Evolutionary conservation across 495 filamentous ascomycete species (phyloP), one percentile per base, ranked within the genome.

Genomic region (Hyaloscypha bicolor): DNA sequence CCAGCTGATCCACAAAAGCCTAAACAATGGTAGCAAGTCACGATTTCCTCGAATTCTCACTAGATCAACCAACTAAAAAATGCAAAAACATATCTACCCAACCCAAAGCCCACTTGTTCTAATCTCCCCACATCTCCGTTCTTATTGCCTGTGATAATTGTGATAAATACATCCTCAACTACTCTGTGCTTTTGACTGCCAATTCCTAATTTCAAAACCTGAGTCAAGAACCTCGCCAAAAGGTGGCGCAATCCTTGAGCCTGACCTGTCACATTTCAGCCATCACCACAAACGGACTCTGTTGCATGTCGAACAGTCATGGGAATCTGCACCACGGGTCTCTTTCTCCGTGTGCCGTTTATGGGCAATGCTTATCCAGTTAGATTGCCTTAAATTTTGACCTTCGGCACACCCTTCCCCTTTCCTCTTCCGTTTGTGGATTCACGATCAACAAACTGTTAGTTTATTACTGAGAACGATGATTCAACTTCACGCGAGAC

Each of bases 231-330:
- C 42, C 42, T 48, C 42, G 42, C 16, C 42, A 48, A 37, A 37
- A 14, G 42, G 42, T 48, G 42, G 42, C 42, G 42, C 42, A 48
- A 48, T 19, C 42, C 42, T 1, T 6, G 11, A 48, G 42, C 42
- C 16, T 48, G 42, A 48, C 42, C 9, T 14, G 42, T 48, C 42
- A 48, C 4, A 19, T 48, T 37, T 48, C 42, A 48, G 42, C 42
- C 42, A 48, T 12, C 42, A 48, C 42, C 9, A 37, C 42, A 48
- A 37, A 12, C 6, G 12, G 8, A 48, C 4, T 56, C 29, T 56
- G 53, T 56, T 56, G 53, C 53, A 56, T n/a, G 53, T 56, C 53
- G 53, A 56, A 29, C 9, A 8, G n/a, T 31, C 19, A 30, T 29
- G n/a, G 53, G 53, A 30, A 56, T 29, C 6, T 56, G 6, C 19